Evolutionary conservation across 257 asterid genomes (phyloP).

Genomic region (Solanum sparsipilum): DNA sequence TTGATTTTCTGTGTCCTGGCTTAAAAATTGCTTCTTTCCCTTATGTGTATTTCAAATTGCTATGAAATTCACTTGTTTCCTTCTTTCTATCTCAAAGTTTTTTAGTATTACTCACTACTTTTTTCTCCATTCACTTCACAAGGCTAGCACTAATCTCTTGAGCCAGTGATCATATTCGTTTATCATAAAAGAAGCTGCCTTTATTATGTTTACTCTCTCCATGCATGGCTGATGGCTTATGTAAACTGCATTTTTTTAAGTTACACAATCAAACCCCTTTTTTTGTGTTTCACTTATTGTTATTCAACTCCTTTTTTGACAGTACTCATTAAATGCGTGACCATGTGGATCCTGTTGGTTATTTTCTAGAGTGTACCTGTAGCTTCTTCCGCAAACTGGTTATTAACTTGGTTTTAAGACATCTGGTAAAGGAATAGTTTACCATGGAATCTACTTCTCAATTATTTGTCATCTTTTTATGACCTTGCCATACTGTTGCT

Average conservation of each 20-base stretch:
- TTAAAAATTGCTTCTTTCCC: neutral
- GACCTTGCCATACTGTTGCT: slow-evolving; percentile 1
- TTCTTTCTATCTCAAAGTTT: neutral
- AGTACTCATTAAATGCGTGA: slow-evolving; percentile 27
- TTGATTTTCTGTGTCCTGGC: neutral
- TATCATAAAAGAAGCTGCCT: neutral
- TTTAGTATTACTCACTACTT: neutral
- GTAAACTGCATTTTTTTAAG: neutral
- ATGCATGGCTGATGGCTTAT: neutral
- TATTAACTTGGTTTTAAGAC: slow-evolving; percentile 20
- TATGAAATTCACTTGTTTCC: neutral
- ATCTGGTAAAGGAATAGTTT: slow-evolving; percentile 22
- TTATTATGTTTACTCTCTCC: neutral
- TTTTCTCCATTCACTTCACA: neutral
- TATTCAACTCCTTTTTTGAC: neutral
- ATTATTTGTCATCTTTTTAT: slow-evolving; percentile 29
- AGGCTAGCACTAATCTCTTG: neutral
- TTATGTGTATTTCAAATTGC: neutral
- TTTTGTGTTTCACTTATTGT: neutral
- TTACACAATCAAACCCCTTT: neutral
- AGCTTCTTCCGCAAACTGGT: slow-evolving; percentile 19
- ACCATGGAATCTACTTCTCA: slow-evolving; percentile 2
- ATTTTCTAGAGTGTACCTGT: slow-evolving; percentile 11
- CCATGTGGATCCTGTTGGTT: slow-evolving; percentile 22
- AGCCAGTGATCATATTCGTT: neutral